Conservation (phyloP, 2,329 filamentous ascomycete species). For the Berkeleyomyces rouxiae region DNA sequence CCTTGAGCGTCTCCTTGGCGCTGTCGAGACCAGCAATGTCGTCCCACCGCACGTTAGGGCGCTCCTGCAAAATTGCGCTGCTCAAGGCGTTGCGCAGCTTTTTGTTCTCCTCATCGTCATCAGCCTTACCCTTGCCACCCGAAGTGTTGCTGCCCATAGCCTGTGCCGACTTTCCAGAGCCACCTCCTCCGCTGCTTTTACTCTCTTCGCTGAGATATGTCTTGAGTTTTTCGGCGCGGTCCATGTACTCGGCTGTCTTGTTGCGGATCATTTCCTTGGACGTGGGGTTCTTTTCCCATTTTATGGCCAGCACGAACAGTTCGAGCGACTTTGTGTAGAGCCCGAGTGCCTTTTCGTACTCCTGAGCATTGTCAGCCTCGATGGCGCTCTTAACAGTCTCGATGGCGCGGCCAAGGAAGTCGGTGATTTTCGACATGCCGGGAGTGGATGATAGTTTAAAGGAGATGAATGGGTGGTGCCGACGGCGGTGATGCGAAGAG, state of each 20-base stretch:
- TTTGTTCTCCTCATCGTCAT: conserved; percentile 81
- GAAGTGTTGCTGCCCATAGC: conserved; percentile 56
- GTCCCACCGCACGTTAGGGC: conserved; percentile 95
- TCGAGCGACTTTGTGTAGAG: conserved; percentile 91
- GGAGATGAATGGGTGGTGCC: background rate
- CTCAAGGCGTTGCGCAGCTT: conserved; percentile 82
- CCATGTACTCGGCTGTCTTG: conserved; percentile 95
- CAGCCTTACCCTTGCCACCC: conserved; percentile 41
- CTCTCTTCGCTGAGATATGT: conserved; percentile 61
- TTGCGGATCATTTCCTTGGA: conserved; percentile 94
- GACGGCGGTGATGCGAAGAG: background rate
- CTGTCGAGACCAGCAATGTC: conserved; percentile 89
- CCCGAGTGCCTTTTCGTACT: conserved; percentile 95
- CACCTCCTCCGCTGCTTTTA: conserved; percentile 15
- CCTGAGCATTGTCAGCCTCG: conserved; percentile 82
- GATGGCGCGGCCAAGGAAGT: conserved; percentile 93
- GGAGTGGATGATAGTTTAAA: background rate
- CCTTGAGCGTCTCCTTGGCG: conserved; percentile 93
- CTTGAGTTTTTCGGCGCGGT: conserved; percentile 95
- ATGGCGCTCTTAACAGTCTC: conserved; percentile 95
- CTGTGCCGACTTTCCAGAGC: conserved; percentile 32
- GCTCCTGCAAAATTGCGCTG: conserved; percentile 84
- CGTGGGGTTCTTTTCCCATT: conserved; percentile 98
- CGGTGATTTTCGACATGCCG: conserved; percentile 33
- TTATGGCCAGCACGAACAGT: conserved; percentile 95